These are phyloP conservation scores for Eutrema heterophyllum DNA, from an alignment of 345 rosid genomes.

Conservation along the genomic window DNA sequence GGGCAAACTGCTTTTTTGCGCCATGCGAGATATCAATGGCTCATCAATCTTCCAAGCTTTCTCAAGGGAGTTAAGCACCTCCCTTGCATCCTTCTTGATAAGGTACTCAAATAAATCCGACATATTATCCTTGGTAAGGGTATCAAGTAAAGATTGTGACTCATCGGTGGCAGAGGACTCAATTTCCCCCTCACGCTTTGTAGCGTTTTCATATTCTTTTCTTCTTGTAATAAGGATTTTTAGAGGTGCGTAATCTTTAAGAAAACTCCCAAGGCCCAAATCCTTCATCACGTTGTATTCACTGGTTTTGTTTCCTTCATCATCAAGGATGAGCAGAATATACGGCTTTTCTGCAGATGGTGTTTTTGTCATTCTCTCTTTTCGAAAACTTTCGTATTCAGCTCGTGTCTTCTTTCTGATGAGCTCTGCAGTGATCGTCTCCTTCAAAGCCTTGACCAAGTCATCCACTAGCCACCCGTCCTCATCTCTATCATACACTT, in stretches of 20 bases:
- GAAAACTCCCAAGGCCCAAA: background rate
- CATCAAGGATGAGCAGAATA: conserved; percentile 42
- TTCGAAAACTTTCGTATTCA: too few relatives aligned
- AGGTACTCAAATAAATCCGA: conserved; percentile 9
- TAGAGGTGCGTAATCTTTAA: background rate
- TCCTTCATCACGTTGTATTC: background rate
- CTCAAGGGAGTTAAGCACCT: background rate
- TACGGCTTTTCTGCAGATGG: background rate
- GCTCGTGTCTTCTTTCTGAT: background rate
- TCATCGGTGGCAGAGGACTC: background rate
- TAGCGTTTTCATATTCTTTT: background rate
- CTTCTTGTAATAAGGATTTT: conserved; percentile 28
- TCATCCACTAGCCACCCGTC: background rate
- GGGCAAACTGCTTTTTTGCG: conserved; percentile 9
- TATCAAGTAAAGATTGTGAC: background rate
- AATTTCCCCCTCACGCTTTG: background rate
- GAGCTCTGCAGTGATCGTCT: background rate
- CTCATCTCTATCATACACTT: conserved; percentile 8
- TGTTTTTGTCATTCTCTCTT: background rate
- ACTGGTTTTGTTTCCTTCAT: background rate
- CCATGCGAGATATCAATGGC: background rate
- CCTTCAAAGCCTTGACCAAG: background rate
- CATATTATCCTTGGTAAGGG: background rate
- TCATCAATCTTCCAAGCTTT: background rate
- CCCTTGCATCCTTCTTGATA: background rate